Evolutionary conservation across 2,329 filamentous ascomycete genomes (phyloP).

Genomic region (Apiospora hydei): DNA sequence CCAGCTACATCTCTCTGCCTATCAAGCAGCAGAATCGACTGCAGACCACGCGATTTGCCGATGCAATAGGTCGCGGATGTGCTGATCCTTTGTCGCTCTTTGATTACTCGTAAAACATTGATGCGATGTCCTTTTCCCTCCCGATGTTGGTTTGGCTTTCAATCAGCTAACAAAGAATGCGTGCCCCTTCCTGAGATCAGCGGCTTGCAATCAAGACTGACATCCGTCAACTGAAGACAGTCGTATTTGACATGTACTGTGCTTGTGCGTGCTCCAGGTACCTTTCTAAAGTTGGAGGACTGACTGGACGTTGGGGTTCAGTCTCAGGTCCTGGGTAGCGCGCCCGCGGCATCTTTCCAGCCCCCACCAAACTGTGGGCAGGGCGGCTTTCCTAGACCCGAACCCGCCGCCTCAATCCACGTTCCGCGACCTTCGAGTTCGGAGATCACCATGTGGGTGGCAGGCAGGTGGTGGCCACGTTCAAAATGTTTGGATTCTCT

Average conservation of each 20-base stretch:
- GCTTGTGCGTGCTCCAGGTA: neutral
- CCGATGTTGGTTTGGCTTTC: neutral
- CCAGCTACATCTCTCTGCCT: neutral
- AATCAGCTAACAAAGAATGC: neutral
- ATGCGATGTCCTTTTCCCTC: neutral
- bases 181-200: no score
- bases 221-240: neutral
- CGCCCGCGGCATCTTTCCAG: conserved; percentile 8
- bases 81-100: neutral
- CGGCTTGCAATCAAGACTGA: neutral
- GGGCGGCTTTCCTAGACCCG: neutral
- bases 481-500: neutral
- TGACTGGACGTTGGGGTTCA: conserved; percentile 17
- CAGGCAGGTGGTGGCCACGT: neutral
- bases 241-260: neutral
- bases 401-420: neutral
- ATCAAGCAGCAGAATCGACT: neutral
- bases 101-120: neutral
- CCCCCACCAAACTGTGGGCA: neutral
- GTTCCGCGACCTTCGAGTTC: neutral
- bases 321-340: conserved; percentile 15
- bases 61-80: neutral
- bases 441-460: neutral
- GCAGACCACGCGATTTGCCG: neutral
- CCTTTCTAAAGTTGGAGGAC: conserved; percentile 14